Base-by-base conservation (phyloP, 2,329 filamentous ascomycete species). In the Neoascochyta sp. region DNA sequence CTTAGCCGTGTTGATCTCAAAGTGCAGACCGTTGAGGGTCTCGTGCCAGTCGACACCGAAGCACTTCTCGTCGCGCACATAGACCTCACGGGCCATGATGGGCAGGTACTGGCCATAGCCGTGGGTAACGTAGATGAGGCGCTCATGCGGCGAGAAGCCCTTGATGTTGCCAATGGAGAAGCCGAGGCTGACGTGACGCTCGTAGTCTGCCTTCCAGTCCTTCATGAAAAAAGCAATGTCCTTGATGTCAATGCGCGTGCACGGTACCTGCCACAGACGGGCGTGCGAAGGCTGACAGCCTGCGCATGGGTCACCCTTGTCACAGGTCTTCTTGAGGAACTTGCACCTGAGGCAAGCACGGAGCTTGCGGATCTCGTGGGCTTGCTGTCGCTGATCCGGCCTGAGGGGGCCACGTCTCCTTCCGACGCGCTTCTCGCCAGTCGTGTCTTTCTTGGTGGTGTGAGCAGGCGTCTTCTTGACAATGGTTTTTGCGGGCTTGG, bases 201-300 rank as follows among this genome's bases (percentile, higher is more conserved):
- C 88, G 54, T 92, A 95, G 63, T 96, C 90, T 24, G 88, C 89
- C 68, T 90, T 94, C 89, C 89, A 96, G 65, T 95, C 90, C 73
- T 95, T 95, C 86, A 95, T 92, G 73, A 96, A 96, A 66, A 93
- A 95, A 23, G 81, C 86, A 54, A 96, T 94, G 55, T 96, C 90
- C 75, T 95, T 95, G 73, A 96, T 96, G 64, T 95, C 90, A 57
- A 95, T 95, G 41, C 90, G 85, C 22, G 90, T 96, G 73, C 90
- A 96, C 39, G 90, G 90, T 24, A 96, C 90, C 68, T 95, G 89
- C 90, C 90, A 96, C 29, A 96, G 74, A 44, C 90, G 82, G 43
- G 90, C 90, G 64, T 96, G 90, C 12, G 89, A 94, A 28, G 90
- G 90, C 69, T 95, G 86, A 70, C 90, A 96, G 26, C 90, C 90